A percentile compares a stretch with the other conserved stretches of the same genome.
These are phyloP conservation scores for Thozetella sp. DNA, from an alignment of 495 filamentous ascomycete species.

Conservation along the genomic window DNA sequence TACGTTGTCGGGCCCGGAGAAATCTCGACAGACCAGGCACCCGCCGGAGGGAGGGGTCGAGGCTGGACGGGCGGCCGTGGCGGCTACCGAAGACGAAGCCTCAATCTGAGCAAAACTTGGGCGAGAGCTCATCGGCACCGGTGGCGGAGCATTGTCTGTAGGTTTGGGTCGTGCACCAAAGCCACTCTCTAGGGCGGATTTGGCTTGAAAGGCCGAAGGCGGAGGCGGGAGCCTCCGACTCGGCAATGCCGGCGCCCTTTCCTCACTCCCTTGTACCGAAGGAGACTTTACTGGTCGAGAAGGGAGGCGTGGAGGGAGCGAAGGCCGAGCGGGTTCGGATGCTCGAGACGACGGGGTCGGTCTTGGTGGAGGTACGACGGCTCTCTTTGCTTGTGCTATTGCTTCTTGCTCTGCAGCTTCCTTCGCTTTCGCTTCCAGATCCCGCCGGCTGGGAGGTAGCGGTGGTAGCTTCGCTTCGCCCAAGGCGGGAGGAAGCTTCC, in stretches of 20 bases:
- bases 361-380: constrained; percentile 2
- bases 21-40: constrained; percentile 87
- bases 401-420: constrained; percentile 30
- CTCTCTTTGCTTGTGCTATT: constrained; percentile 12
- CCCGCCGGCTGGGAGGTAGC: constrained; percentile 44
- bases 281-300: constrained; percentile 33
- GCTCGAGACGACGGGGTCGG: constrained; percentile 6
- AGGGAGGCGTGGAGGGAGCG: constrained; percentile 42
- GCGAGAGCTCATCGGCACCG: constrained; percentile 45
- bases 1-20: constrained; percentile 75
- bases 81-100: constrained; percentile 29
- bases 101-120: constrained; percentile 43
- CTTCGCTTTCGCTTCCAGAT: constrained; percentile 44
- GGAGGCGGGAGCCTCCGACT: constrained; percentile 42
- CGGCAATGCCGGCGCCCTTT: constrained; percentile 22
- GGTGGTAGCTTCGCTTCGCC: constrained; percentile 52
- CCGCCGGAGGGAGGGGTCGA: constrained; percentile 10
- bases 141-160: constrained; percentile 33
- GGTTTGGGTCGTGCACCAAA: constrained; percentile 18
- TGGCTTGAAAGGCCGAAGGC: constrained; percentile 23
- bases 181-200: constrained; percentile 18
- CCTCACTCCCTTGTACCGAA: constrained; percentile 6
- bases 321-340: constrained; percentile 26
- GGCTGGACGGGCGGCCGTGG: constrained; percentile 24
- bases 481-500: constrained; percentile 48